Evolutionary conservation across 495 filamentous ascomycete species (phyloP).

Genomic region (Aspergillus mulundensis): DNA sequence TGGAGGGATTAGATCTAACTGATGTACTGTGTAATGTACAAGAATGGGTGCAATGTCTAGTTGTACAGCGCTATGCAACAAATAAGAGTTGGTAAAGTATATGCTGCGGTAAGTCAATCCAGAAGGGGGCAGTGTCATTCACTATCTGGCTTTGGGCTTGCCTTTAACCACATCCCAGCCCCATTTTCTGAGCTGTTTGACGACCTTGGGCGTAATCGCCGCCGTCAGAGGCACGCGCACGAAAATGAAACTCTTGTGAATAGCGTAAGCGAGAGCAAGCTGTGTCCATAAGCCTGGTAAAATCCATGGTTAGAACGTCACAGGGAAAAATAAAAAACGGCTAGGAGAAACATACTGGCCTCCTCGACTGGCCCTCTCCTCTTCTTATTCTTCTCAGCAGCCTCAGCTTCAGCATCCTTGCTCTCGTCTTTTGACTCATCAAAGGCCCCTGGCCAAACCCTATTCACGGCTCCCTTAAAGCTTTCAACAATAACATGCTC

Average conservation of each 20-base stretch:
- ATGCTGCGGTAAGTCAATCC: background rate
- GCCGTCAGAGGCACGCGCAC: constrained; percentile 85
- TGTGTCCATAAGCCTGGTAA: constrained; percentile 74
- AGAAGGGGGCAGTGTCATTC: background rate
- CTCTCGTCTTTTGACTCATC: constrained; percentile 14
- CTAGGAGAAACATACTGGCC: constrained; percentile 47
- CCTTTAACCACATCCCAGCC: constrained; percentile 72
- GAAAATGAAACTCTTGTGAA: constrained; percentile 98
- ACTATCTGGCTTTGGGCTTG: constrained; percentile 43
- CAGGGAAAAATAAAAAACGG: background rate
- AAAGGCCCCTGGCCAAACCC: constrained; percentile 26
- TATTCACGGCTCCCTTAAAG: constrained; percentile 27
- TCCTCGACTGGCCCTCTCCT: constrained; percentile 16
- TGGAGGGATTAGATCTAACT: constrained; percentile 36
- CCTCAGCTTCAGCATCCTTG: constrained; percentile 22
- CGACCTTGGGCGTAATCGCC: constrained; percentile 86
- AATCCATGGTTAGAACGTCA: background rate
- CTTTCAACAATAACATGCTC: constrained; percentile 45
- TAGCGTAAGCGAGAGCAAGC: constrained; percentile 87
- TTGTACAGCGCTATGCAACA: constrained; percentile 26
- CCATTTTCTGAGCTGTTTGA: constrained; percentile 78
- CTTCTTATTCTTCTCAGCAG: constrained; percentile 26
- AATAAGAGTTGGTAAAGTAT: constrained; percentile 6
- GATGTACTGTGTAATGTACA: constrained; percentile 32
- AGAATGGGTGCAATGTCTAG: constrained; percentile 14